Conservation (phyloP, 2,329 filamentous ascomycete genomes). For the Mycosphaerella sp. region DNA sequence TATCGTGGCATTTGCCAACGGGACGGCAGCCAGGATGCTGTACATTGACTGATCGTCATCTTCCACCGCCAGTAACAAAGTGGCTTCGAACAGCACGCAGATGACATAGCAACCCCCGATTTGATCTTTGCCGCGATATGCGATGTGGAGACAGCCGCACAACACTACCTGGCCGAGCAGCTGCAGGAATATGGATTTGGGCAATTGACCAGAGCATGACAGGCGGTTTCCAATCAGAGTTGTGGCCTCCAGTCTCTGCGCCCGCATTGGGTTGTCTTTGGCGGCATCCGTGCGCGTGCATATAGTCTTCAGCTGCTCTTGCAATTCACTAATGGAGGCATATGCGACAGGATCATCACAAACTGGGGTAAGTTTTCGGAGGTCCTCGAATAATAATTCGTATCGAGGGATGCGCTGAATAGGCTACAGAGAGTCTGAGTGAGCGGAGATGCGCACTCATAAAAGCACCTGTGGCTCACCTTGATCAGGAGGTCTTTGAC, state of each 20-base stretch:
- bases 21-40: conserved; percentile 66
- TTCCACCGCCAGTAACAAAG: conserved; percentile 67
- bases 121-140: conserved; percentile 65
- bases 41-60: conserved; percentile 61
- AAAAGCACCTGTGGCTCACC: conserved; percentile 42
- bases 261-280: conserved; percentile 67
- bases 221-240: conserved; percentile 80
- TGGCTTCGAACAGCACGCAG: conserved; percentile 74
- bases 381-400: conserved; percentile 74
- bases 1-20: conserved; percentile 57
- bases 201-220: conserved; percentile 64
- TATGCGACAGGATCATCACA: conserved; percentile 79
- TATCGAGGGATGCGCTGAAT: conserved; percentile 92
- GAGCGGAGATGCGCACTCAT: neutral
- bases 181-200: conserved; percentile 52
- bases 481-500: conserved; percentile 87
- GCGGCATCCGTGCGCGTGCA: conserved; percentile 76
- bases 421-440: conserved; percentile 50
- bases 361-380: conserved; percentile 75
- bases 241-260: conserved; percentile 68
- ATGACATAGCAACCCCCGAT: conserved; percentile 77
- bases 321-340: conserved; percentile 66
- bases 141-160: conserved; percentile 76
- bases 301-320: conserved; percentile 65
- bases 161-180: conserved; percentile 72